A percentile compares a stretch with the other conserved stretches of the same genome.
phyloP scores from a whole-genome alignment of 73 alveolate genomes.

The Tetrahymena borealis region DNA sequence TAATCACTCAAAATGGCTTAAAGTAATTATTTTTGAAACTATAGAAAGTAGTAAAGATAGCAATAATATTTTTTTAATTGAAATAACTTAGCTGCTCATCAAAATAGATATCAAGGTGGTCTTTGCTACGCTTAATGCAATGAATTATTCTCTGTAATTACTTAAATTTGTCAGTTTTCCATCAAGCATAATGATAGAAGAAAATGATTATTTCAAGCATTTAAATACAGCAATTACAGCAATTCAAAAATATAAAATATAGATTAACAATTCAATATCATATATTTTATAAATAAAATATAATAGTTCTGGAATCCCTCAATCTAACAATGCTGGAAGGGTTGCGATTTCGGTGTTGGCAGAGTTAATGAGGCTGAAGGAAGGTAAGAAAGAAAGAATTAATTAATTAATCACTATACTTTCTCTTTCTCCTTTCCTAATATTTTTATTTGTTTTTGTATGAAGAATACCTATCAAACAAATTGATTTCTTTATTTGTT shows the following conservation, averaged over 20 bases:
- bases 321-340: constrained; percentile 64
- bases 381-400: constrained; percentile 19
- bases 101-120: constrained; percentile 27
- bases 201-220: no score
- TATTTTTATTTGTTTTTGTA: neutral
- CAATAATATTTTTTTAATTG: neutral
- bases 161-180: no score
- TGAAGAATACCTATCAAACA: constrained; percentile 8
- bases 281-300: neutral
- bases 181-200: neutral
- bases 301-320: constrained; percentile 36
- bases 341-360: constrained; percentile 81
- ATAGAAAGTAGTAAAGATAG: neutral
- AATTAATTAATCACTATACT: neutral
- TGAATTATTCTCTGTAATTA: constrained; percentile 32
- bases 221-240: no score
- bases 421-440: neutral
- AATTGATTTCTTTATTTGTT: neutral
- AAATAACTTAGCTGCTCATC: constrained; percentile 4
- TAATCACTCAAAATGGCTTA: neutral
- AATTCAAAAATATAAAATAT: neutral
- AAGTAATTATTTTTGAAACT: neutral
- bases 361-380: constrained; percentile 60
- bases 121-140: constrained; percentile 40
- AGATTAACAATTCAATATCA: neutral